Percentiles rank a stretch among this genome's conserved stretches.
Conservation (phyloP, 2,329 filamentous ascomycete genomes). For the Aulographum hederae region DNA sequence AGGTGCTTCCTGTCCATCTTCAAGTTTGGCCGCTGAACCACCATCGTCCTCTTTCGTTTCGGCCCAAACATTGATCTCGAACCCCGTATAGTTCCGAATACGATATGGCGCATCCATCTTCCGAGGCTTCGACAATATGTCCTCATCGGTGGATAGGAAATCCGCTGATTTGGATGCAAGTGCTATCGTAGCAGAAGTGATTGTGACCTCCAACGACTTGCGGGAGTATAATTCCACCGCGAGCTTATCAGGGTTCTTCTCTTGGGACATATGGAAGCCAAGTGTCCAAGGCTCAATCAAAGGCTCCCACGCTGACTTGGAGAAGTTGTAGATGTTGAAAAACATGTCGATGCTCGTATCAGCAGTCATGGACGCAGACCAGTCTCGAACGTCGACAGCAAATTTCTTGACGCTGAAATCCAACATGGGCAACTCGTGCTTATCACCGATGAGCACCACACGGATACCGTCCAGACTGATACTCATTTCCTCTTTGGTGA, state of each 20-base stretch:
- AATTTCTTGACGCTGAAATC: slow-evolving; percentile 90
- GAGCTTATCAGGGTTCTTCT: slow-evolving; percentile 55
- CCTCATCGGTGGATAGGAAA: slow-evolving; percentile 74
- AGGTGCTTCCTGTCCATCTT: slow-evolving; percentile 76
- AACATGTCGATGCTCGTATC: slow-evolving; percentile 87
- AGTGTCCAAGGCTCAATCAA: slow-evolving; percentile 91
- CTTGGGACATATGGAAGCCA: slow-evolving; percentile 73
- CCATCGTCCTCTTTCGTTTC: slow-evolving; percentile 44
- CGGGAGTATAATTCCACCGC: slow-evolving; percentile 75
- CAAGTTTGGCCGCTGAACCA: slow-evolving; percentile 56
- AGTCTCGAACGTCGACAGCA: slow-evolving; percentile 68
- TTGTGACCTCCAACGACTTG: slow-evolving; percentile 76
- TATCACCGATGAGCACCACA: slow-evolving; percentile 83
- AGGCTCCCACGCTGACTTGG: slow-evolving; percentile 96
- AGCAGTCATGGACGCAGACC: slow-evolving; percentile 73
- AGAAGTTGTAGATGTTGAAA: slow-evolving; percentile 96
- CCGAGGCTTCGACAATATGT: slow-evolving; percentile 83
- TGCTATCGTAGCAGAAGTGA: slow-evolving; percentile 88
- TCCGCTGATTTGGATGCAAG: slow-evolving; percentile 82
- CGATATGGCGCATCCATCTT: slow-evolving; percentile 83
- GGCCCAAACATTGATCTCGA: slow-evolving; percentile 69
- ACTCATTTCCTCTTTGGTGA: slow-evolving; percentile 64
- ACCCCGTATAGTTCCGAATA: slow-evolving; percentile 90
- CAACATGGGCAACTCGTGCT: slow-evolving; percentile 87
- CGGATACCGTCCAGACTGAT: slow-evolving; percentile 75